Evolutionary conservation across 305 asterid species (phyloP), one percentile per base, ranked within the genome.

Genomic region (Ajuga reptans): DNA sequence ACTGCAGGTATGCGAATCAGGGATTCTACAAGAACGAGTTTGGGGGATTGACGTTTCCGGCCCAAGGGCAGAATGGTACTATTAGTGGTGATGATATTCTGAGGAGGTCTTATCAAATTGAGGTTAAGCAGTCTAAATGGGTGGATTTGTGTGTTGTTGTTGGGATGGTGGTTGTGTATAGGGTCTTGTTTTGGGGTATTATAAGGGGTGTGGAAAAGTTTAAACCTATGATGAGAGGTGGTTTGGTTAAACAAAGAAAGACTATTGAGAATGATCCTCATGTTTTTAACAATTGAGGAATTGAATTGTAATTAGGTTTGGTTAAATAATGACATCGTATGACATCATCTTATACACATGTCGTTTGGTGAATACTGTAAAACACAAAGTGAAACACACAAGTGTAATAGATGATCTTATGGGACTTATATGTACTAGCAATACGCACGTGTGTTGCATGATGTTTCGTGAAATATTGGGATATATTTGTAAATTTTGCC

Each of bases 21-120:
- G 90, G 93, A 0, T 77, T 87, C 60, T 87, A 76, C 76, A 84
- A 87, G 82, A 84, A 87, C 15, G 90, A 87, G 37, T 85, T 80
- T 62, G 14, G 37, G 55, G 88, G 87, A 33, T 42, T 83, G 31
- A 53, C 29, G 2, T 82, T 85, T 58, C 85, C n/a, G n/a, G n/a
- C 79, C 0, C 64, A 75, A 43, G 75, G 66, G 9, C 73, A 56
- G 15, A 21, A 46, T 4, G 79, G 81, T 8, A 68, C 15, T 9
- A 18, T 83, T 4, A 68, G 36, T 9, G 88, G 89, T 0, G 84
- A 75, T 8, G 75, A 83, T 66, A 76, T 84, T 10, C 51, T 87
- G 65, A 79, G 69, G 52, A 50, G 60, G 14, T 56, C 65, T 27
- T 87, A 82, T 79, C 80, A 85, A 69, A 78, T 87, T 46, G 79